Evolutionary conservation across 768 basidiomycete genomes (phyloP).

Genomic region (Dioszegia crocea): DNA sequence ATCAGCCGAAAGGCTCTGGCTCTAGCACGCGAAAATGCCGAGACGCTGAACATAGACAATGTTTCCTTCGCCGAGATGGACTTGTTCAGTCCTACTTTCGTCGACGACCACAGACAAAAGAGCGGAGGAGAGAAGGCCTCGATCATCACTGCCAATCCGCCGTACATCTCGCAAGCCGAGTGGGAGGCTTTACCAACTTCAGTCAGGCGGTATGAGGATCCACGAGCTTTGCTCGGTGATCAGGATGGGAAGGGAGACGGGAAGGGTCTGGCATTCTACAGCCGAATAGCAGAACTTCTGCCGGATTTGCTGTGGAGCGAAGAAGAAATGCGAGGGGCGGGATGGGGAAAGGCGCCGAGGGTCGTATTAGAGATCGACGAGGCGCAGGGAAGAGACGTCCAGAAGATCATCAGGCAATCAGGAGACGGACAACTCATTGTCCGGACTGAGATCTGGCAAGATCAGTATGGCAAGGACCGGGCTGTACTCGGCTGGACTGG

Average conservation of each 20-base stretch:
- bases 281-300: slow-evolving; percentile 63
- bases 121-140: not conserved
- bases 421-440: slow-evolving; percentile 43
- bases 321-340: slow-evolving; percentile 1
- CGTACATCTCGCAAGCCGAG: slow-evolving; percentile 68
- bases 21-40: slow-evolving; percentile 26
- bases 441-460: slow-evolving; percentile 66
- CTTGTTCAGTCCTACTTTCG: not conserved
- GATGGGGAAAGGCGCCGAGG: slow-evolving; percentile 20
- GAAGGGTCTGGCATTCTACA: slow-evolving; percentile 66
- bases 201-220: slow-evolving; percentile 76
- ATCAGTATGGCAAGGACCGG: slow-evolving; percentile 72
- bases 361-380: slow-evolving; percentile 78
- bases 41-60: not conserved
- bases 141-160: slow-evolving; percentile 44
- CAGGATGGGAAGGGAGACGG: slow-evolving; percentile 47
- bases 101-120: too few species aligned
- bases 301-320: slow-evolving; percentile 52
- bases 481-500: slow-evolving; percentile 54
- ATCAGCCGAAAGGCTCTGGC: slow-evolving; percentile 24
- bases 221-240: slow-evolving; percentile 75
- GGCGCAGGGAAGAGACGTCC: slow-evolving; percentile 64
- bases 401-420: slow-evolving; percentile 55
- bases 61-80: not conserved
- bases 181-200: slow-evolving; percentile 63